Conservation (phyloP, 176 grass and related monocot species). For the Triticum monococcum region DNA sequence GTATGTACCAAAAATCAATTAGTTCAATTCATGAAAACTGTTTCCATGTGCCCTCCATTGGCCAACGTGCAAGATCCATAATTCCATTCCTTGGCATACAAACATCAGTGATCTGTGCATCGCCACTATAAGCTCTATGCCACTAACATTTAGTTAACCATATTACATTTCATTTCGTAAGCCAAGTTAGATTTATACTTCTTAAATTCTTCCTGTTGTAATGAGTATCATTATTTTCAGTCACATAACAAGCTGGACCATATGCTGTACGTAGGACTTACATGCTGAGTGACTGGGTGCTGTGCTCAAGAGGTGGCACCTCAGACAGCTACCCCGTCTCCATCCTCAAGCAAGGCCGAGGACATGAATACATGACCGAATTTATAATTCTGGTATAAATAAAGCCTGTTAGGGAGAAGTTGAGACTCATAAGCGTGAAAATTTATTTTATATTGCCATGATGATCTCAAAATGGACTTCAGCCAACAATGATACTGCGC, state of each 20-base stretch:
- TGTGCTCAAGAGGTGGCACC: too few species aligned
- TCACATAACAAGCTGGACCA: conserved; percentile 77
- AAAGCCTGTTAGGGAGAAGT: too few species aligned
- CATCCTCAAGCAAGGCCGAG: too few species aligned
- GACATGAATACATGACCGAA: too few species aligned
- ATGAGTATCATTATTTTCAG: conserved; percentile 24
- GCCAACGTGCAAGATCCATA: neutral
- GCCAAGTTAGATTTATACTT: neutral
- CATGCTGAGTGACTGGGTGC: neutral
- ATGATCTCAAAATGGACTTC: too few species aligned
- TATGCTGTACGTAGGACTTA: conserved; percentile 93
- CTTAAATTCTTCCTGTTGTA: conserved; percentile 17
- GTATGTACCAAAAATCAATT: conserved; percentile 35
- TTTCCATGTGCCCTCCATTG: conserved; percentile 6
- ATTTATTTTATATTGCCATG: too few species aligned
- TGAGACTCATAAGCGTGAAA: too few species aligned
- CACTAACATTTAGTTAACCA: conserved; percentile 8
- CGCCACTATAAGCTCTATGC: neutral
- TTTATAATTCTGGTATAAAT: too few species aligned
- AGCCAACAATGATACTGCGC: too few species aligned
- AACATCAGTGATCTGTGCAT: neutral
- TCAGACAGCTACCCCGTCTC: too few species aligned
- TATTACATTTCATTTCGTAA: conserved; percentile 16
- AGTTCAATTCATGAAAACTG: neutral
- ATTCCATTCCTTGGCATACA: neutral